Conservation (phyloP, 306 rosid genomes). For the Leucaena leucocephala region DNA sequence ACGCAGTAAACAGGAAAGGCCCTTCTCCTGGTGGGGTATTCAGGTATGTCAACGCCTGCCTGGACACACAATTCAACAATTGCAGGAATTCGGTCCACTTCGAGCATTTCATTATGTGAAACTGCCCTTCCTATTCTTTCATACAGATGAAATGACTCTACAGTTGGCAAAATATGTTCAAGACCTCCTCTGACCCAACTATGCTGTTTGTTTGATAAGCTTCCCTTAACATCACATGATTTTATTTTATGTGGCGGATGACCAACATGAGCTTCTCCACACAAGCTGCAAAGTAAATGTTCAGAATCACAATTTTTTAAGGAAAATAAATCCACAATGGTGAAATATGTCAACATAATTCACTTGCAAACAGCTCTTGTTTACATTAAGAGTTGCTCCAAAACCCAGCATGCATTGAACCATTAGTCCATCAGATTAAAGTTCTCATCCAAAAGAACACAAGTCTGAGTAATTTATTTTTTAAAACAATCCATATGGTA, state of each 20-base stretch:
- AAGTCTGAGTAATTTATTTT: not conserved
- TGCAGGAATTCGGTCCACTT: slow-evolving; percentile 71
- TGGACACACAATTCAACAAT: slow-evolving; percentile 71
- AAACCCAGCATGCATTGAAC: slow-evolving; percentile 23
- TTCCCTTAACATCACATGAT: slow-evolving; percentile 68
- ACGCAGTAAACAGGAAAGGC: slow-evolving; percentile 61
- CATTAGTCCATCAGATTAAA: not conserved
- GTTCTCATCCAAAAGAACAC: slow-evolving; percentile 8
- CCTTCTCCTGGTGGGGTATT: slow-evolving; percentile 73
- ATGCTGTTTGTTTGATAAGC: slow-evolving; percentile 66
- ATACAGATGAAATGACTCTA: slow-evolving; percentile 71
- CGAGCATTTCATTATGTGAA: slow-evolving; percentile 66
- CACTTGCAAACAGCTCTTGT: slow-evolving; percentile 22
- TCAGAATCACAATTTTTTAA: slow-evolving; percentile 25
- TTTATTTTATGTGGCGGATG: slow-evolving; percentile 69
- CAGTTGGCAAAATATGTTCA: slow-evolving; percentile 56
- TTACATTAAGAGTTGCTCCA: slow-evolving; percentile 11
- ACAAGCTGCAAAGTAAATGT: slow-evolving; percentile 47
- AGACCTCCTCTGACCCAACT: slow-evolving; percentile 64
- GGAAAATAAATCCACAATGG: not conserved
- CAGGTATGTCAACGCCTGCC: slow-evolving; percentile 69
- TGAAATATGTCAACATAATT: not conserved
- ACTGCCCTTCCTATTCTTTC: slow-evolving; percentile 74
- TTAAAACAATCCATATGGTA: slow-evolving; percentile 14
- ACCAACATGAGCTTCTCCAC: slow-evolving; percentile 75